Conservation (phyloP, 169 alveolate species). For the Plasmodium inui region DNA sequence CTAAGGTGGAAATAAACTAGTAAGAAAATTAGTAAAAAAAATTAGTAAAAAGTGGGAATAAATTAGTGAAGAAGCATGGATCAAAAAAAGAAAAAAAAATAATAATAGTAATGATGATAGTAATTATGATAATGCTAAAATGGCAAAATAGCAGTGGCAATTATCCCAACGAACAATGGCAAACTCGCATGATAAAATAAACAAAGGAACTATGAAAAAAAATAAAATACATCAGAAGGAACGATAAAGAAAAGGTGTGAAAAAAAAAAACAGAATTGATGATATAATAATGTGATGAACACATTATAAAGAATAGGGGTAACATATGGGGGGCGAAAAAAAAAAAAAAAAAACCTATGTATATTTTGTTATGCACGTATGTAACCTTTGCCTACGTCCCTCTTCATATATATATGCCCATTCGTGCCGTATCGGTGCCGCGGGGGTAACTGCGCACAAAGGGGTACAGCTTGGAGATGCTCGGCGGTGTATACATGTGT, state of each 20-base stretch:
- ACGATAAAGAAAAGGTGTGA: not conserved
- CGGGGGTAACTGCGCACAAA: not conserved
- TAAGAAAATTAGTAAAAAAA: not conserved
- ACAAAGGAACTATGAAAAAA: not conserved
- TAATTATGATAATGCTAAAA: not conserved
- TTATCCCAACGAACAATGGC: not conserved
- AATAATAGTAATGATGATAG: not conserved
- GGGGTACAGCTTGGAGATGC: not conserved
- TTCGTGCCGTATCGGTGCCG: not conserved
- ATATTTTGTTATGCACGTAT: not conserved
- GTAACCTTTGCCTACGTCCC: not conserved
- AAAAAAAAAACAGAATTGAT: not conserved
- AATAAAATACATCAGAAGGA: not conserved
- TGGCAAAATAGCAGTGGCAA: not conserved
- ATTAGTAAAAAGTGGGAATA: not conserved
- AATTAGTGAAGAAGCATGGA: not conserved
- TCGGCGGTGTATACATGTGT: not conserved
- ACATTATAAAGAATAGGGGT: not conserved
- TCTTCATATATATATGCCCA: not conserved
- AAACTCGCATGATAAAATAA: not conserved
- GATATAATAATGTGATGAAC: not conserved
- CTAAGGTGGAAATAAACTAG: not conserved
- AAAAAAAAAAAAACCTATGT: not conserved
- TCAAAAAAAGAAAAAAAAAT: not conserved
- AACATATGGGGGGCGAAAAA: not conserved